Evolutionary conservation across 2,329 filamentous ascomycete species (phyloP).

Genomic region (Penicillium corylophilum): DNA sequence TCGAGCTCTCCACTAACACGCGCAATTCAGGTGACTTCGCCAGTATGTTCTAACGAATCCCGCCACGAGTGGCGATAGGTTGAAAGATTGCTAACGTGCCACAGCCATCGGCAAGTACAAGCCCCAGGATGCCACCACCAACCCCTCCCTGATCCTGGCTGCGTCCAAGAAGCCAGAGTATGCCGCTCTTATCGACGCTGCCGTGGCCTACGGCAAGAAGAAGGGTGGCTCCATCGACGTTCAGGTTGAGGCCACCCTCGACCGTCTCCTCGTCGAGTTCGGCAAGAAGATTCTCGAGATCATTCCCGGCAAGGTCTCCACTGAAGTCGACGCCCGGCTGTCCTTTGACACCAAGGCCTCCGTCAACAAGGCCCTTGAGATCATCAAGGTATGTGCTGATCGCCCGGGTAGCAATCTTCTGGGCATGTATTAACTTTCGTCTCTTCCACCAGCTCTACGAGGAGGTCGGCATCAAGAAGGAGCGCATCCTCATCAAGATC

Average conservation of each 20-base stretch:
- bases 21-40: slow-evolving; percentile 66
- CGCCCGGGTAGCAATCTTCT: background rate
- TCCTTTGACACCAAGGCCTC: slow-evolving; percentile 94
- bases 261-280: slow-evolving; percentile 95
- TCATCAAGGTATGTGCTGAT: slow-evolving; percentile 72
- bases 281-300: slow-evolving; percentile 96
- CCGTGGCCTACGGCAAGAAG: slow-evolving; percentile 81
- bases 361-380: slow-evolving; percentile 92
- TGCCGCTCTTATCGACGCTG: slow-evolving; percentile 82
- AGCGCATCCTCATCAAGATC: slow-evolving; percentile 96
- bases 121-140: slow-evolving; percentile 99
- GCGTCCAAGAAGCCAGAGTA: slow-evolving; percentile 98
- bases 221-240: slow-evolving; percentile 67
- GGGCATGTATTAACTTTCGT: slow-evolving; percentile 17
- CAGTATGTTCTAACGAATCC: slow-evolving; percentile 55
- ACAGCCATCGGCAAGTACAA: slow-evolving; percentile 98
- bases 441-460: slow-evolving; percentile 75
- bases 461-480: slow-evolving; percentile 84
- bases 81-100: slow-evolving; percentile 21
- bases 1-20: slow-evolving; percentile 30
- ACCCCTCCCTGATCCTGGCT: slow-evolving; percentile 96
- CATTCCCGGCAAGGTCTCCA: slow-evolving; percentile 97
- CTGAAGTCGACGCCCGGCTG: slow-evolving; percentile 93
- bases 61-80: background rate
- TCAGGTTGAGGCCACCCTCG: slow-evolving; percentile 86